Evolutionary conservation across 1,284 basidiomycete genomes (phyloP), one percentile per base, ranked within the genome.

Genomic region (Apiotrichum brassicae): DNA sequence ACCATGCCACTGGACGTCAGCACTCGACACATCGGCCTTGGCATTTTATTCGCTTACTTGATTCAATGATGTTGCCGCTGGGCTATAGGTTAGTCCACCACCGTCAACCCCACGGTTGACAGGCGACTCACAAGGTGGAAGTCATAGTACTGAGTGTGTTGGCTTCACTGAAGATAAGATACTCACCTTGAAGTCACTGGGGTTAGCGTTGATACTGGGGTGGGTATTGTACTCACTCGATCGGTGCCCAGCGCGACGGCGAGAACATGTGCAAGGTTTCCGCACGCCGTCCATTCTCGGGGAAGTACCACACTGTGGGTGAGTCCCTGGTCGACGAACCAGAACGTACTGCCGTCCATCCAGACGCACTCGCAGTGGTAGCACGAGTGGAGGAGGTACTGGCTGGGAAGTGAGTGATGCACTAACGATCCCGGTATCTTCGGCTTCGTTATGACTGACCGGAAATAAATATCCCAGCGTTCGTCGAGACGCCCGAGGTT

Each of bases 301-400:
- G 64, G 32, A 66, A 63, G 57, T 62, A 66, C 64, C 64, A 66
- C 39, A 48, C 62, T 63, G 42, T 8, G 7, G n/a, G 26, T 26
- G 16, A 25, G 37, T 34, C 32, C 28, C 28, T 30, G 28, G 28
- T 9, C 28, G 28, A 9, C 9, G 28, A 30, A 6, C 7, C 20
- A 4, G 2, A 13, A 53, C 61, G 43, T 26, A 63, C 63, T 57
- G 25, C 53, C 55, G 9, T 54, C 49, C 37, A 58, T 54, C 52
- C 58, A 65, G 22, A 58, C 56, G 34, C 58, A 60, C n/a, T 60
- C 53, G 28, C 50, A 49, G 39, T 61, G 58, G 43, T 47, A 48
- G 19, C 54, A 56, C n/a, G 46, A 39, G 43, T 65, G 63, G 2
- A 65, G 56, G 11, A 56, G 51, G 25, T 56, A 63, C 38, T 59